phyloP scores from a whole-genome alignment of 225 moss, liverwort and hornwort genomes.

The Climacium dendroides region DNA sequence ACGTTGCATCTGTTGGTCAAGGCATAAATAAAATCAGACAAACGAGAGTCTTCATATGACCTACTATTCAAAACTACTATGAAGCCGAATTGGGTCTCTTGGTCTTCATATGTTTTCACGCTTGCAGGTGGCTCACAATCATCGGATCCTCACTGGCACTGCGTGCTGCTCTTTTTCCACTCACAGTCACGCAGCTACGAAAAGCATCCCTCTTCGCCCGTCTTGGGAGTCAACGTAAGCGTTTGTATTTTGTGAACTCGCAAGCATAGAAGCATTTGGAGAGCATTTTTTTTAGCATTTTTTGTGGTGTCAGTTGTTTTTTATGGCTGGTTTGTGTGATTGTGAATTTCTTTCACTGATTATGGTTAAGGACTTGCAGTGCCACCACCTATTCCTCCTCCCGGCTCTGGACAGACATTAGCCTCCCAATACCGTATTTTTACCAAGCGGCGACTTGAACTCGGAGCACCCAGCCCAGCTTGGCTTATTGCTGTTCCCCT shows the following conservation, averaged over 20 bases:
- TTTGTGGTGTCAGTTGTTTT: neutral
- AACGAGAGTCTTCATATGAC: neutral
- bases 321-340: neutral
- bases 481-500: conserved; percentile 83
- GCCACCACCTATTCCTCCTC: conserved; percentile 70
- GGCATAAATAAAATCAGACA: neutral
- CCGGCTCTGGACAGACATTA: conserved; percentile 56
- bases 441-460: conserved; percentile 73
- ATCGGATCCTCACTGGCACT: conserved; percentile 84
- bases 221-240: conserved; percentile 29
- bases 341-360: neutral
- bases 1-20: neutral
- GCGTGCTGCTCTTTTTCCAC: conserved; percentile 71
- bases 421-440: conserved; percentile 76
- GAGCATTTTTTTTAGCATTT: neutral
- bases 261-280: neutral
- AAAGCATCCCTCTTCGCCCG: conserved; percentile 52
- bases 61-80: neutral
- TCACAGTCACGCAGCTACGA: conserved; percentile 75
- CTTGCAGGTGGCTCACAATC: conserved; percentile 94
- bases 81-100: neutral
- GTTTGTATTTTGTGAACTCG: neutral
- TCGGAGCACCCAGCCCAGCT: conserved; percentile 83
- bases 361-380: conserved; percentile 31
- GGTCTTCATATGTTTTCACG: neutral